phyloP scores from a whole-genome alignment of 2,329 filamentous ascomycete species.

The Epichloe typhina region DNA sequence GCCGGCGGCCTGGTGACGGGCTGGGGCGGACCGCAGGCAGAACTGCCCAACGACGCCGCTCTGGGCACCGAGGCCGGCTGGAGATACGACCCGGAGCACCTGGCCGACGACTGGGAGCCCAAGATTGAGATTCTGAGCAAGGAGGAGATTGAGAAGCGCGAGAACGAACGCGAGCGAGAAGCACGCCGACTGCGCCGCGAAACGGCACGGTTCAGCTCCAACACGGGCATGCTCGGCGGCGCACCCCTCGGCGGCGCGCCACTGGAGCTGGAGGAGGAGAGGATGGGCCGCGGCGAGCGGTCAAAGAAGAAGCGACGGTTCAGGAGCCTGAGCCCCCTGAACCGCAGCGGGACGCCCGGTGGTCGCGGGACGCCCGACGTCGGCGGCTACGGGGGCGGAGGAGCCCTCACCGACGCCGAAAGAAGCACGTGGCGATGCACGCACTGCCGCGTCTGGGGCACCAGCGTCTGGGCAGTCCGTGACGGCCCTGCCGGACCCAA shows the following conservation, averaged over 20 bases:
- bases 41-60: slow-evolving; percentile 81
- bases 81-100: slow-evolving; percentile 86
- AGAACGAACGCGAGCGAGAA: slow-evolving; percentile 86
- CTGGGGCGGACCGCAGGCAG: slow-evolving; percentile 43
- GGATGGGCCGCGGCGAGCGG: slow-evolving; percentile 81
- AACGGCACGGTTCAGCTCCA: slow-evolving; percentile 83
- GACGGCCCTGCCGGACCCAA: slow-evolving; percentile 78
- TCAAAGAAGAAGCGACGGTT: slow-evolving; percentile 94
- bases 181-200: slow-evolving; percentile 77
- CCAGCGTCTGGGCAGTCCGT: slow-evolving; percentile 85
- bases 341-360: slow-evolving; percentile 48
- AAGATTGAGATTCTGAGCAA: slow-evolving; percentile 74
- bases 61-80: slow-evolving; percentile 77
- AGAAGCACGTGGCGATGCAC: slow-evolving; percentile 72
- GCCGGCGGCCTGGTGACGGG: slow-evolving; percentile 74
- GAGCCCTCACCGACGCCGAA: slow-evolving; percentile 62
- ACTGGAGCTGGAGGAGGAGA: slow-evolving; percentile 53
- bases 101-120: slow-evolving; percentile 75
- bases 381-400: slow-evolving; percentile 57
- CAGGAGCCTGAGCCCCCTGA: slow-evolving; percentile 71
- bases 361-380: slow-evolving; percentile 72
- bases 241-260: slow-evolving; percentile 43
- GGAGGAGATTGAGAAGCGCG: slow-evolving; percentile 94
- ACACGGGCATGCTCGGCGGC: slow-evolving; percentile 67
- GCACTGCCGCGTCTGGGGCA: slow-evolving; percentile 80